These are phyloP conservation scores for Lophiostoma macrostomum DNA, from an alignment of 495 filamentous ascomycete species.

Conservation along the genomic window DNA sequence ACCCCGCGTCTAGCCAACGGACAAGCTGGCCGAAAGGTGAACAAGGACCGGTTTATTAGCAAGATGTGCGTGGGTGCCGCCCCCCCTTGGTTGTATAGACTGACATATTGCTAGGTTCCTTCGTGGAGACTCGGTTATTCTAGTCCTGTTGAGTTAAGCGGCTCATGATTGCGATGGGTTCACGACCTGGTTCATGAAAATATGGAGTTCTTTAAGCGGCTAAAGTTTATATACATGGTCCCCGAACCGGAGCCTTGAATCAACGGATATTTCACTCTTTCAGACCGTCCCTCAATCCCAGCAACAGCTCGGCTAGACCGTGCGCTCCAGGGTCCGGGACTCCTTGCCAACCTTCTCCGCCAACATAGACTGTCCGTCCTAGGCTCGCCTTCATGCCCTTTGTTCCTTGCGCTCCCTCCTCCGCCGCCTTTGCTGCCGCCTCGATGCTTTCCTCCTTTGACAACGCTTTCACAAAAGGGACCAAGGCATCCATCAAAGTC, in stretches of 20 bases:
- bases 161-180: neutral
- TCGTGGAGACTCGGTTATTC: conserved; percentile 87
- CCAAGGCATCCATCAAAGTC: conserved; percentile 85
- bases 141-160: conserved; percentile 79
- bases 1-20: conserved; percentile 71
- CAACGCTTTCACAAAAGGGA: conserved; percentile 78
- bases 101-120: conserved; percentile 67
- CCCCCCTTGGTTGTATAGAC: neutral
- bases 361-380: conserved; percentile 88
- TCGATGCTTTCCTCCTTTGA: conserved; percentile 59
- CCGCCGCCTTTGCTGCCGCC: conserved; percentile 70
- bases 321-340: conserved; percentile 91
- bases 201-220: conserved; percentile 4
- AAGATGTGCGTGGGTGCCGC: conserved; percentile 70
- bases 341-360: conserved; percentile 72
- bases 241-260: conserved; percentile 4
- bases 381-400: conserved; percentile 89
- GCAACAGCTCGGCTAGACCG: conserved; percentile 77
- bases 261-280: conserved; percentile 12
- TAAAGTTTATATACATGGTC: conserved; percentile 19
- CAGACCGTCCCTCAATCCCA: conserved; percentile 64
- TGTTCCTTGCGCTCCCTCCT: conserved; percentile 73
- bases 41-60: conserved; percentile 97
- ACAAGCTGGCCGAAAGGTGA: conserved; percentile 84
- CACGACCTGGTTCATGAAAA: neutral